Base-by-base conservation (phyloP, 345 rosid genomes). In the Punica granatum region DNA sequence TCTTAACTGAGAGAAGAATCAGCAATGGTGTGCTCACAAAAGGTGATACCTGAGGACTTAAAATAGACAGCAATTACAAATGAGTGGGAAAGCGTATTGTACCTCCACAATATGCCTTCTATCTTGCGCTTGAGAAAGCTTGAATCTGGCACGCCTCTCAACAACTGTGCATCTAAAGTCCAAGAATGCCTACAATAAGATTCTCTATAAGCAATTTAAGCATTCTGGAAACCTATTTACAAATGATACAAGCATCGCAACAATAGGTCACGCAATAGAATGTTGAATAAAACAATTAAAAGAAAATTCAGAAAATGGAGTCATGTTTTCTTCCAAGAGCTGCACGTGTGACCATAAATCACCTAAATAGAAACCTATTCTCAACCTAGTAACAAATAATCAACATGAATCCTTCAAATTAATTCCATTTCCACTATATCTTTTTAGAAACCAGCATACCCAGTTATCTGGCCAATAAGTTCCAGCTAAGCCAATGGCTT, bases 21-120 rank as follows among this genome's bases (percentile, higher is more conserved):
- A 44, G 21, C 0, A 44, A 44, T 44, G 19, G 13, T 1, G 13
- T 44, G 3, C 18, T 44, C 67, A 44, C 28, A 1, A 41, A 21
- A 44, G 4, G 13, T 1, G 34, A 65, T 65, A 44, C 15, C 56
- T 21, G 34, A 56, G 61, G 19, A 30, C 2, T 28, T 26, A 16
- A 25, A 65, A 32, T 46, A 30, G 25, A 26, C 13, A 60, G 6
- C 19, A 68, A 60, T 59, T 68, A 53, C 31, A 42, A 26, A 35
- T 39, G 21, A 64, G 44, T 64, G 18, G 51, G 39, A 65, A 61
- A 61, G 31, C 63, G 70, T 77, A 26, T 56, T 16, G 6, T 56
- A 92, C 98, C 94, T 93, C 96, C 66, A 93, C 90, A 68, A 87
- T 88, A 75, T 93, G 98, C 64, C 80, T 85, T 73, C 96, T 89